Evolutionary conservation across 331 rosid genomes (phyloP), one percentile per base, ranked within the genome.

Genomic region (Quercus tomentella): DNA sequence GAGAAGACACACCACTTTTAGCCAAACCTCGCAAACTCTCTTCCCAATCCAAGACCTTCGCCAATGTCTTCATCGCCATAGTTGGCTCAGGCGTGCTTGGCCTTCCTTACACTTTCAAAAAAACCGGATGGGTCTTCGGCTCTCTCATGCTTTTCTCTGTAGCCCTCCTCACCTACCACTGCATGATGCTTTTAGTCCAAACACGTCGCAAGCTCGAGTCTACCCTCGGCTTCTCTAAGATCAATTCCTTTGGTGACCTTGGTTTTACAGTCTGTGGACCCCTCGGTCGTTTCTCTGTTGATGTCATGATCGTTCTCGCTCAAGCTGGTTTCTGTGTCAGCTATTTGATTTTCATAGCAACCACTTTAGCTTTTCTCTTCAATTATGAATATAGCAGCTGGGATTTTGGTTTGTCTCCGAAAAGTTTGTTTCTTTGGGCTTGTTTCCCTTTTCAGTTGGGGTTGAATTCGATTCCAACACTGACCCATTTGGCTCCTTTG

Each of bases 401-500:
- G 3, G 31, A 85, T 41, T 63, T 85, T 0, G 89, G 86, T 25
- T 69, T 85, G 3, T 67, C 83, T 0, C 78, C 91, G 0, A 88
- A 88, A 45, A 62, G 77, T 4, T 23, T 83, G 7, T 88, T 77
- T 18, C 70, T 88, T 2, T 88, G 87, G 87, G 83, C 52, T 0
- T 85, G 89, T 65, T 88, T 88, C 17, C 89, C 91, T 0, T 83
- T 88, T 56, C 91, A 88, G 16, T 56, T 88, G 25, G 91, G 91
- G 52, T 63, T 88, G 56, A 85, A 83, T 76, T 80, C 89, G 25
- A 81, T 88, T 72, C 83, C 43, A 14, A 83, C 87, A 10, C 49
- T 88, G 60, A 88, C 91, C 18, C 89, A 83, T 78, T 78, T 88
- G 70, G 91, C 91, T 18, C 89, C 91, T 21, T 54, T 88, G 82